phyloP scores from a whole-genome alignment of 768 basidiomycete genomes.

The Pleurotus giganteus region DNA sequence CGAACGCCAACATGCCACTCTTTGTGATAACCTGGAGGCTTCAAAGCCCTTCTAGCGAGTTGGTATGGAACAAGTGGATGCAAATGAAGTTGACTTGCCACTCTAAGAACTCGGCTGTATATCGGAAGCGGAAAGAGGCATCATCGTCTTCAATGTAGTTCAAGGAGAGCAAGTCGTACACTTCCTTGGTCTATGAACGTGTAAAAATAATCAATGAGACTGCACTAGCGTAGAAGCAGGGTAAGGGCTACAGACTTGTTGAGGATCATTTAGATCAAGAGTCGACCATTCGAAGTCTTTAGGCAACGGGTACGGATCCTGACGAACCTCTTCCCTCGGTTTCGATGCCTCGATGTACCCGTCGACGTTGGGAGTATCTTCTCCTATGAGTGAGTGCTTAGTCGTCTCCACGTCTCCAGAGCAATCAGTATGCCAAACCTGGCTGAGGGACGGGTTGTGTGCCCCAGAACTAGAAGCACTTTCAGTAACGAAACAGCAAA shows the following conservation, averaged over 20 bases:
- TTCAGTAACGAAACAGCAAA: background rate
- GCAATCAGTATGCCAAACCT: constrained; percentile 36
- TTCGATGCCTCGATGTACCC: constrained; percentile 88
- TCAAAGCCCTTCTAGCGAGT: constrained; percentile 70
- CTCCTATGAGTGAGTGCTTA: constrained; percentile 37
- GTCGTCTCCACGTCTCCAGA: background rate
- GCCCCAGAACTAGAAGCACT: constrained; percentile 77
- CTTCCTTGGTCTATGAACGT: constrained; percentile 72
- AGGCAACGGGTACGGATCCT: constrained; percentile 85
- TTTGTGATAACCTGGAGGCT: constrained; percentile 87
- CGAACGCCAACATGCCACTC: constrained; percentile 98
- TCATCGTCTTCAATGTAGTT: constrained; percentile 98
- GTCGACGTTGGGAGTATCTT: constrained; percentile 66
- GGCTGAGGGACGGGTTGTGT: constrained; percentile 97
- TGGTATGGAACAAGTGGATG: background rate
- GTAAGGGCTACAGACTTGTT: constrained; percentile 52
- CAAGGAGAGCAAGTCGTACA: constrained; percentile 85
- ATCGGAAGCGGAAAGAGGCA: constrained; percentile 95
- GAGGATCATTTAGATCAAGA: constrained; percentile 74
- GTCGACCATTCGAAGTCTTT: constrained; percentile 91
- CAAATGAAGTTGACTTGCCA: constrained; percentile 53
- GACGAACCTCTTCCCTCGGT: constrained; percentile 74
- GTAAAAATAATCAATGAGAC: background rate
- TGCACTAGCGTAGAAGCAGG: background rate
- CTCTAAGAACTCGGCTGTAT: constrained; percentile 88